A percentile compares a stretch with the other conserved stretches of the same genome.
phyloP scores from a whole-genome alignment of 768 basidiomycete genomes.

The Tylopilus cervinicoccineus region DNA sequence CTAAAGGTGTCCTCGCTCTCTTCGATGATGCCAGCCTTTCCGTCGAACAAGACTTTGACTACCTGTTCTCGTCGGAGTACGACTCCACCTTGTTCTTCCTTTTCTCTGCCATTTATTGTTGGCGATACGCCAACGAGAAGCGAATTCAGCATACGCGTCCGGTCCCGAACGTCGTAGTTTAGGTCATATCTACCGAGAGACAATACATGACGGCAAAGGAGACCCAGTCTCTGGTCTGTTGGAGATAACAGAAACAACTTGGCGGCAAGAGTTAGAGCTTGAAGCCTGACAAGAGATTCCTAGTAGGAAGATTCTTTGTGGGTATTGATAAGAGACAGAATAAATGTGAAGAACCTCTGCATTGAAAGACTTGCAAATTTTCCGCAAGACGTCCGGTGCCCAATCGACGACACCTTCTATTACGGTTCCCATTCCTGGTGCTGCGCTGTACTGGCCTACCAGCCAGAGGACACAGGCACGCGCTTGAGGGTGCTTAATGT shows the following conservation, averaged over 20 bases:
- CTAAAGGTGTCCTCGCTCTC: conserved; percentile 32
- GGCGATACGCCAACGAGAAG: conserved; percentile 58
- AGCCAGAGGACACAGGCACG: conserved; percentile 90
- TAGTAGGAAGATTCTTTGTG: conserved; percentile 24
- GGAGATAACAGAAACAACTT: conserved; percentile 75
- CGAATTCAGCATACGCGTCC: conserved; percentile 72
- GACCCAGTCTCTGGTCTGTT: conserved; percentile 42
- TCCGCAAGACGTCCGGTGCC: conserved; percentile 90
- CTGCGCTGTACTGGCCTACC: conserved; percentile 79
- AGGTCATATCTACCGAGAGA: conserved; percentile 83
- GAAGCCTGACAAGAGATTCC: conserved; percentile 71
- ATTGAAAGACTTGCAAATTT: conserved; percentile 65
- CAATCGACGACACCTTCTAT: conserved; percentile 65
- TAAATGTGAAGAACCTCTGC: conserved; percentile 52
- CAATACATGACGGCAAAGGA: conserved; percentile 71
- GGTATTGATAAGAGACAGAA: not conserved
- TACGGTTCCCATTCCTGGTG: conserved; percentile 29
- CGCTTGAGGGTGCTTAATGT: conserved; percentile 75
- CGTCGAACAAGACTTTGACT: conserved; percentile 71
- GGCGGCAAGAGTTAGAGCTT: conserved; percentile 79
- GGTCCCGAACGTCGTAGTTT: conserved; percentile 89
- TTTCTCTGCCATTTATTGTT: conserved; percentile 31
- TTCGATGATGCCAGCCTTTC: conserved; percentile 51
- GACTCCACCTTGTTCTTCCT: conserved; percentile 62
- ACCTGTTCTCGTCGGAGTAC: conserved; percentile 82